Conservation (phyloP, 305 asterid species). For the Salvia sclarea region DNA sequence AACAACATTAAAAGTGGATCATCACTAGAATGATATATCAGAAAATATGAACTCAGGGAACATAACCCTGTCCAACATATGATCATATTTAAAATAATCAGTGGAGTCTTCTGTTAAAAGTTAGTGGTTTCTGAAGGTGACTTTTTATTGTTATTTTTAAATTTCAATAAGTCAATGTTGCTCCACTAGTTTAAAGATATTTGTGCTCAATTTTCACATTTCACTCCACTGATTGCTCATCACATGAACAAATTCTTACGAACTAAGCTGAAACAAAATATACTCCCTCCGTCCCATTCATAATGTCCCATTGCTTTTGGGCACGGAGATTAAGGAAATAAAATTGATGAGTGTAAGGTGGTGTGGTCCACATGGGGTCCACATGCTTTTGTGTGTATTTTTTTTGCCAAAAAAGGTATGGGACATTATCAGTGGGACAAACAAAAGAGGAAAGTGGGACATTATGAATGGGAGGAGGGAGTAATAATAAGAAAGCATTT, state of each 20-base stretch:
- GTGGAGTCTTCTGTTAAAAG: neutral
- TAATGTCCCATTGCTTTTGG: too few relatives aligned
- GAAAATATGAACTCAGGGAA: neutral
- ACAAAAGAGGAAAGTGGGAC: too few relatives aligned
- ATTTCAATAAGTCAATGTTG: conserved; percentile 9
- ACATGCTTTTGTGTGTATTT: too few relatives aligned
- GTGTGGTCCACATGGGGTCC: too few relatives aligned
- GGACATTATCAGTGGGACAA: too few relatives aligned
- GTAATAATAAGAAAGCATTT: neutral
- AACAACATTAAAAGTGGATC: conserved; percentile 2
- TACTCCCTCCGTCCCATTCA: too few relatives aligned
- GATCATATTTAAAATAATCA: neutral
- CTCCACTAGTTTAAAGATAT: neutral
- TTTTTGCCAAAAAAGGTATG: too few relatives aligned
- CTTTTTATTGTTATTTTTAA: neutral
- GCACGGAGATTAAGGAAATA: too few relatives aligned
- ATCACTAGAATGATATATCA: neutral
- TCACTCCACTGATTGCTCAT: conserved; percentile 10
- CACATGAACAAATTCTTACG: conserved; percentile 3
- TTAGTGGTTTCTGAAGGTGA: neutral
- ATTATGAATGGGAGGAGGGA: too few relatives aligned
- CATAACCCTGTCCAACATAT: neutral
- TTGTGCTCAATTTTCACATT: conserved; percentile 13
- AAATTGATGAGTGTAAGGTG: too few relatives aligned
- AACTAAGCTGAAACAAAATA: conserved; percentile 3